phyloP scores from a whole-genome alignment of 202 grass and related monocot species.

The Panicum hallii region DNA sequence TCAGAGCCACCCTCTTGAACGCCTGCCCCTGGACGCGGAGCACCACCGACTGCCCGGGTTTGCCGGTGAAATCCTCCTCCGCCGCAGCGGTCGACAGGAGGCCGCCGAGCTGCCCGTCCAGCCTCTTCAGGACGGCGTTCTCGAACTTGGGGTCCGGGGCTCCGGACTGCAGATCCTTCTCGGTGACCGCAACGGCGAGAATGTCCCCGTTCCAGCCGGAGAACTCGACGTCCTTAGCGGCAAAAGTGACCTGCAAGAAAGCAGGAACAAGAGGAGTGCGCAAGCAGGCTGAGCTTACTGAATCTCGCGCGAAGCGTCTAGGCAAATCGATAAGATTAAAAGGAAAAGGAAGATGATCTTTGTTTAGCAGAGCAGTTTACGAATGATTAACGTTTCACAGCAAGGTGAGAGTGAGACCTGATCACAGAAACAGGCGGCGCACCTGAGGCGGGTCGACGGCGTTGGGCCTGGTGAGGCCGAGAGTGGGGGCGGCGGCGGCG shows the following conservation, averaged over 20 bases:
- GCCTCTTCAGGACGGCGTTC: slow-evolving; percentile 64
- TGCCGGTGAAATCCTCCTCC: slow-evolving; percentile 90
- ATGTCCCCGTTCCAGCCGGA: slow-evolving; percentile 85
- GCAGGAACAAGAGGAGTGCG: neutral
- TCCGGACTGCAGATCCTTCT: slow-evolving; percentile 66
- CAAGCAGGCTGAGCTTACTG: slow-evolving; percentile 31
- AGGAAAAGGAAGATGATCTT: neutral
- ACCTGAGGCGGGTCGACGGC: slow-evolving; percentile 75
- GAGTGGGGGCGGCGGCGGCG: slow-evolving; percentile 44
- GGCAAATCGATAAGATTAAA: neutral
- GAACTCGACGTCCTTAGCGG: slow-evolving; percentile 65
- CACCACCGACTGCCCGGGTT: slow-evolving; percentile 67
- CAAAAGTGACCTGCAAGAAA: slow-evolving; percentile 60
- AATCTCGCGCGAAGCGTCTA: neutral
- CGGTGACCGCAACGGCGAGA: slow-evolving; percentile 78
- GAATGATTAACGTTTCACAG: neutral
- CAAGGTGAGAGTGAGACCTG: neutral
- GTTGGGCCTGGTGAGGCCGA: slow-evolving; percentile 83
- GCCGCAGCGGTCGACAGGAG: slow-evolving; percentile 63
- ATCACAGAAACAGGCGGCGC: slow-evolving; percentile 2
- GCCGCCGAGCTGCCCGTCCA: slow-evolving; percentile 74
- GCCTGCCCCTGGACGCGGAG: slow-evolving; percentile 72
- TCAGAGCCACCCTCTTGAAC: slow-evolving; percentile 84
- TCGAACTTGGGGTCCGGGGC: slow-evolving; percentile 72
- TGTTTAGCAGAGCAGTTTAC: slow-evolving; percentile 2